Conservation (phyloP, 306 rosid genomes). For the Myrica gale region DNA sequence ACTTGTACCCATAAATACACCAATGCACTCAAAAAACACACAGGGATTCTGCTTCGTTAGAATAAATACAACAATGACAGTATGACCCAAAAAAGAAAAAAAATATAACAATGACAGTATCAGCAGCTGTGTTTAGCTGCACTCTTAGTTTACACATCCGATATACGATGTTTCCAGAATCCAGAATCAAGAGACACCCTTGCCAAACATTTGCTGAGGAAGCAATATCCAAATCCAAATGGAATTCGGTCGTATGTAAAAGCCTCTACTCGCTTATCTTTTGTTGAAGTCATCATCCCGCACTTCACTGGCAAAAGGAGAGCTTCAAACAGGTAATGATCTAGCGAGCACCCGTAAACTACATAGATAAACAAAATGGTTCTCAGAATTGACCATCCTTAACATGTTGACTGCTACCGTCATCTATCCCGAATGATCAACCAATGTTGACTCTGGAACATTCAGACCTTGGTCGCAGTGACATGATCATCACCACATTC, state of each 20-base stretch:
- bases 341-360: neutral
- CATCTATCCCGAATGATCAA: slow-evolving; percentile 31
- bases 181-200: neutral
- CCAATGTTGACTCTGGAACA: slow-evolving; percentile 18
- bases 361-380: slow-evolving; percentile 14
- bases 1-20: too few relatives aligned
- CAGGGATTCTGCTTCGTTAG: too few relatives aligned
- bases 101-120: neutral
- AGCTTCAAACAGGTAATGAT: slow-evolving; percentile 22
- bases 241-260: neutral
- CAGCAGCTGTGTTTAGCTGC: neutral
- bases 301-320: slow-evolving; percentile 10
- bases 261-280: neutral
- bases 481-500: slow-evolving; percentile 54
- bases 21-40: too few relatives aligned
- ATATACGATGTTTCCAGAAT: slow-evolving; percentile 1
- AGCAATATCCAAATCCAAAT: neutral
- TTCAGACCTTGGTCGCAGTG: slow-evolving; percentile 14
- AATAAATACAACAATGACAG: neutral
- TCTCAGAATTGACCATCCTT: slow-evolving; percentile 28
- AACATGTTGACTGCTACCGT: slow-evolving; percentile 22
- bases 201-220: neutral
- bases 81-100: too few relatives aligned
- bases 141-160: neutral
- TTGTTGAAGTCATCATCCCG: neutral